Evolutionary conservation across 2,329 filamentous ascomycete species (phyloP), one percentile per base, ranked within the genome.

Genomic region (Leptosphaerulina australis): DNA sequence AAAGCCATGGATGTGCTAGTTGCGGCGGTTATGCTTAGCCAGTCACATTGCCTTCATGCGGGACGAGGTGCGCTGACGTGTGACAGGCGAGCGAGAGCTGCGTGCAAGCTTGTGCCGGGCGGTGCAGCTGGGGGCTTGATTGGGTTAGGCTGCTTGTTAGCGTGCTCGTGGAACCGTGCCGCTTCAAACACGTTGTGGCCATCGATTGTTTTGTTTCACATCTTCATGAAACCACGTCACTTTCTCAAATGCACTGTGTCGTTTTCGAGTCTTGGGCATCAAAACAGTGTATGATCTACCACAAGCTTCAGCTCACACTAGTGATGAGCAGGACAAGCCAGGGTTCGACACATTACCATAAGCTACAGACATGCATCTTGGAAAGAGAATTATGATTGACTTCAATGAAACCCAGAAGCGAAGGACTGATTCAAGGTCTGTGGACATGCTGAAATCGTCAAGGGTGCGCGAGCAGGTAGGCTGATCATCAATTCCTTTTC

Each of bases 21-120:
- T 53, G 49, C 37, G 49, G 49, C 49, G 49, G 49, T 53, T 53
- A 47, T 47, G 49, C 18, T 39, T 38, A 35, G 49, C 50, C 50
- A 53, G 39, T 53, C 50, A 53, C 39, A 48, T 44, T 29, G 15
- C 38, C 39, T 30, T 37, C 28, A 44, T 44, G 39, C 39, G 12
- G 44, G 50, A 48, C 29, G 34, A 49, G 21, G 40, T 49, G 50
- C 36, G 50, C 39, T 49, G 50, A 53, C 50, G 50, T 53, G 50
- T 53, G 50, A 53, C 50, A 38, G 43, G 43, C 36, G 36, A 45
- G 36, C 25, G 33, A 35, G 44, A 46, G 50, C 44, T 53, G 44
- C 38, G 41, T 40, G 49, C 43, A 52, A 24, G 35, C 35, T 44
- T 45, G 40, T 35, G 40, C 48, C 29, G 46, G n/a, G 33, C 35